Conservation (phyloP, 2,329 filamentous ascomycete species). For the Aspergillus viridinutans region DNA sequence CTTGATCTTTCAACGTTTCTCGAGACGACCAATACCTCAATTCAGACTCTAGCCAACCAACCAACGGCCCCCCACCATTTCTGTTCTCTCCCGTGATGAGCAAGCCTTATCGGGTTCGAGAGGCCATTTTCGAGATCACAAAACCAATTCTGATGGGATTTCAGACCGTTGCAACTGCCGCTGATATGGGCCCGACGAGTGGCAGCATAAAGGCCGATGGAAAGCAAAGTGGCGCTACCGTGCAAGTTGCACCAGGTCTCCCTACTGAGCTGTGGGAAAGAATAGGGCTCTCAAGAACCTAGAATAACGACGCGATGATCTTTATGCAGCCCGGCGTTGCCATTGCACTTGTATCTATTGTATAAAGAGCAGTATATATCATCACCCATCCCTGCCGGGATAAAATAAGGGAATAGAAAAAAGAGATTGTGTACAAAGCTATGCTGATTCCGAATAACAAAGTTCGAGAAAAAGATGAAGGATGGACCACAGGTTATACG, state of each 20-base stretch:
- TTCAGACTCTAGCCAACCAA: background rate
- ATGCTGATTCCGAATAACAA: constrained; percentile 13
- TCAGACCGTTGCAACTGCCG: background rate
- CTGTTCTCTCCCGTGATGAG: no score
- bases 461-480: constrained; percentile 5
- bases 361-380: background rate
- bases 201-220: background rate
- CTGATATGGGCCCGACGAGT: background rate
- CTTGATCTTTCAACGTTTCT: background rate
- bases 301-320: background rate
- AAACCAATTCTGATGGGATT: background rate
- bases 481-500: constrained; percentile 6
- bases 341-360: background rate
- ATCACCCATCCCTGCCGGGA: background rate
- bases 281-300: background rate
- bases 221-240: background rate
- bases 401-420: constrained; percentile 1
- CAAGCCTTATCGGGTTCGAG: no score
- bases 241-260: background rate
- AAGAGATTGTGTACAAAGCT: constrained; percentile 12
- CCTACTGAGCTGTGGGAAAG: background rate
- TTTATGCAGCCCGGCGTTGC: background rate
- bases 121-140: no score
- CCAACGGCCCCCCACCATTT: no score
- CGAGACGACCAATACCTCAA: background rate